Evolutionary conservation across 148 eudicot genomes (phyloP).

Genomic region (Nepenthes gracilis): DNA sequence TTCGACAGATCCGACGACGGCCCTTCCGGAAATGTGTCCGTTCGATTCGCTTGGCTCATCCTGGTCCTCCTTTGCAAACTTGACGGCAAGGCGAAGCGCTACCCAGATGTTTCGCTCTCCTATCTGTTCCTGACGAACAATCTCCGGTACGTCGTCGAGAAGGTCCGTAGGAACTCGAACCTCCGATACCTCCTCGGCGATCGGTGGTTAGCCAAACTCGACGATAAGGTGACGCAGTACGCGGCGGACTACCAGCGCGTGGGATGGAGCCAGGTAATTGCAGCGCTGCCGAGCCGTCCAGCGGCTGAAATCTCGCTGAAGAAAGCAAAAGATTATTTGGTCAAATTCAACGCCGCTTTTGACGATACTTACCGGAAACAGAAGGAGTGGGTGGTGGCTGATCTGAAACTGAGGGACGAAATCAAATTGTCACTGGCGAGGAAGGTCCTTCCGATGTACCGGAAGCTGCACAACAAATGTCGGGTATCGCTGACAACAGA

Average conservation of each 20-base stretch:
- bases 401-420: slow-evolving; percentile 52
- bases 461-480: slow-evolving; percentile 34
- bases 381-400: slow-evolving; percentile 42
- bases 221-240: slow-evolving; percentile 40
- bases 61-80: slow-evolving; percentile 53
- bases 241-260: slow-evolving; percentile 50
- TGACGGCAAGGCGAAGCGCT: slow-evolving; percentile 49
- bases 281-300: slow-evolving; percentile 17
- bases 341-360: slow-evolving; percentile 41
- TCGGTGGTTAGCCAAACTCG: slow-evolving; percentile 54
- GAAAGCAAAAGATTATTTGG: slow-evolving; percentile 39
- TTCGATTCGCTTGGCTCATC: slow-evolving; percentile 52
- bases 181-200: slow-evolving; percentile 42
- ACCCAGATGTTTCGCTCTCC: slow-evolving; percentile 49
- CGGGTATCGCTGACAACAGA: slow-evolving; percentile 15
- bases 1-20: slow-evolving; percentile 25
- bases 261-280: slow-evolving; percentile 55
- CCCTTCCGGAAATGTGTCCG: slow-evolving; percentile 18
- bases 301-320: slow-evolving; percentile 19
- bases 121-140: slow-evolving; percentile 78
- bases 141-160: slow-evolving; percentile 41
- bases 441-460: slow-evolving; percentile 31
- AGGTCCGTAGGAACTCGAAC: slow-evolving; percentile 31
- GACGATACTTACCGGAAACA: slow-evolving; percentile 50
- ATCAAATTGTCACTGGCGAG: slow-evolving; percentile 36